A percentile compares a stretch with the other conserved stretches of the same genome.
Evolutionary conservation across 1,284 basidiomycete genomes (phyloP).

Genomic region (Ustilago shanxiensis): DNA sequence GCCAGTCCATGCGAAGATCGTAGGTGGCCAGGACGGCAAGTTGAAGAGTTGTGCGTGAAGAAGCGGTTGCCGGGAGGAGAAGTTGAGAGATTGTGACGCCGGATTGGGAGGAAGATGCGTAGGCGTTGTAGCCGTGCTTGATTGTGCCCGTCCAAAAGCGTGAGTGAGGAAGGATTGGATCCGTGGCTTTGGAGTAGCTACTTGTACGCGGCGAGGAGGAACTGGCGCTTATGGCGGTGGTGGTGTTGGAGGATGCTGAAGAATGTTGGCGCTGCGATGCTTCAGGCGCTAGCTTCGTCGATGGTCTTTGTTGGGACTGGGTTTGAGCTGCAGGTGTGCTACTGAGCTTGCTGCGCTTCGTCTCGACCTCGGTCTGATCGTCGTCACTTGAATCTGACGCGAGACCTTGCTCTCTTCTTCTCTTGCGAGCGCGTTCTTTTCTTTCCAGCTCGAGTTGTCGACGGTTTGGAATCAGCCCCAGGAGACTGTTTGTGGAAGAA

Average conservation of each 20-base stretch:
- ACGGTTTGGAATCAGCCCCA: constrained; percentile 50
- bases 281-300: background rate
- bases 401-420: constrained; percentile 42
- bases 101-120: constrained; percentile 16
- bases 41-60: constrained; percentile 38
- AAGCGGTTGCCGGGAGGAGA: constrained; percentile 52
- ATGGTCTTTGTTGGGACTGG: background rate
- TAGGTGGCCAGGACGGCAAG: constrained; percentile 60
- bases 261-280: background rate
- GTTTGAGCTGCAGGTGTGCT: too few relatives aligned
- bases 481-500: constrained; percentile 5
- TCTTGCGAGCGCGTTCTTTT: constrained; percentile 46
- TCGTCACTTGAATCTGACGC: constrained; percentile 23
- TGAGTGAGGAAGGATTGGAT: constrained; percentile 34
- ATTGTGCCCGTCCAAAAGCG: constrained; percentile 63
- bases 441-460: constrained; percentile 59
- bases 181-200: constrained; percentile 16
- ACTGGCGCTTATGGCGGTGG: background rate
- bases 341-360: constrained; percentile 14
- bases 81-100: constrained; percentile 49
- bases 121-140: constrained; percentile 60
- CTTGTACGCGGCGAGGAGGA: background rate
- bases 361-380: constrained; percentile 17
- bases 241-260: background rate
- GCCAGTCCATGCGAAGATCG: constrained; percentile 64